These are phyloP conservation scores for Calendula officinalis DNA, from an alignment of 129 eudicot genomes.

Conservation along the genomic window DNA sequence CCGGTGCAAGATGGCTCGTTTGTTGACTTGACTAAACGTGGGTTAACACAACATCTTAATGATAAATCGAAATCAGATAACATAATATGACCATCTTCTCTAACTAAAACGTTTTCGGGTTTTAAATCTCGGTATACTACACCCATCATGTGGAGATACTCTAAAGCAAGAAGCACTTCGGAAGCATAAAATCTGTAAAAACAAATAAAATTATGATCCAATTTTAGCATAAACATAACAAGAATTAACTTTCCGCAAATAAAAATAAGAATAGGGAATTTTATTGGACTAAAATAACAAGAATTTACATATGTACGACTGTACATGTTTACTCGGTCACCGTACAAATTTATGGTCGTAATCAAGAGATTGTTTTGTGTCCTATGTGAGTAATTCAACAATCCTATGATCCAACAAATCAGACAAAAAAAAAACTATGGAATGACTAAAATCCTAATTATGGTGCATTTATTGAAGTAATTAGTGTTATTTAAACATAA, in stretches of 20 bases:
- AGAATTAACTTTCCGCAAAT: not conserved
- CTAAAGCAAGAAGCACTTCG: constrained; percentile 90
- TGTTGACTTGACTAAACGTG: constrained; percentile 59
- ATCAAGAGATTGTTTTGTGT: too few species aligned
- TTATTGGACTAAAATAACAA: too few species aligned
- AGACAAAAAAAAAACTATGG: too few species aligned
- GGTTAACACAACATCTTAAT: constrained; percentile 65
- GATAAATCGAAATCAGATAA: constrained; percentile 88
- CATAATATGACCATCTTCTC: constrained; percentile 98
- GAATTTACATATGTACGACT: too few species aligned
- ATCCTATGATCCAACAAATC: too few species aligned
- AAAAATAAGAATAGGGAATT: not conserved
- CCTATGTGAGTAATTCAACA: too few species aligned
- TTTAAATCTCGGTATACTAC: constrained; percentile 89
- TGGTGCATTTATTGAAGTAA: too few species aligned
- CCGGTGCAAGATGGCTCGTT: constrained; percentile 55
- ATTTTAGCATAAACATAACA: constrained; percentile 12
- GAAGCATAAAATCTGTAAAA: constrained; percentile 77
- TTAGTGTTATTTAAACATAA: too few species aligned
- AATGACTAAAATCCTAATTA: too few species aligned
- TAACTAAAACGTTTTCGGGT: constrained; percentile 83
- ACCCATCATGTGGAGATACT: constrained; percentile 98
- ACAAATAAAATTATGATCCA: constrained; percentile 15
- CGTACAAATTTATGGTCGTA: too few species aligned
- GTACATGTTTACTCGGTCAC: too few species aligned